Conservation (phyloP, 176 grass and related monocot genomes). For the Aegilops sharonensis region DNA sequence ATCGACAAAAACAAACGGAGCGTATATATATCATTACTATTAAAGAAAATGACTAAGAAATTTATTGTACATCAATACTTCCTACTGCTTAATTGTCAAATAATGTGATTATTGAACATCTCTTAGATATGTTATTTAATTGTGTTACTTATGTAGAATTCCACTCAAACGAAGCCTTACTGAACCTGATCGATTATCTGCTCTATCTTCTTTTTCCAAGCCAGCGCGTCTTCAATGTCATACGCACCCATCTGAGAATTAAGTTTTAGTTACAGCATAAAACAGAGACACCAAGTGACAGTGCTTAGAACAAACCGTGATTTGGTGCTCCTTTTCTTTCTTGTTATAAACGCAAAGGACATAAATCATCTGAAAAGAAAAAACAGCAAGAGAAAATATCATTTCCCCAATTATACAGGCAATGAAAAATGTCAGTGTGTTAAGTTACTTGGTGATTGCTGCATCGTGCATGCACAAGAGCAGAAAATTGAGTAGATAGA, state of each 20-base stretch:
- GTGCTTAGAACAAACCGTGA: slow-evolving; percentile 58
- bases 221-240: slow-evolving; percentile 80
- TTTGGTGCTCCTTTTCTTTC: slow-evolving; percentile 85
- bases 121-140: neutral
- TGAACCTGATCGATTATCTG: slow-evolving; percentile 91
- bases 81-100: neutral
- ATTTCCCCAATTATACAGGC: neutral
- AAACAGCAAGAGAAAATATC: neutral
- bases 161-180: neutral
- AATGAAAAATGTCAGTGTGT: neutral
- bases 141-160: neutral
- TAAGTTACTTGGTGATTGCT: no score
- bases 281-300: neutral
- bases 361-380: slow-evolving; percentile 77
- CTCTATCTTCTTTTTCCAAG: slow-evolving; percentile 92
- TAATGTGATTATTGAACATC: neutral
- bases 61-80: neutral
- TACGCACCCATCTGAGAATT: slow-evolving; percentile 75
- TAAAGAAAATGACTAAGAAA: neutral
- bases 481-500: no score
- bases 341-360: slow-evolving; percentile 89
- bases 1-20: neutral
- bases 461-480: no score
- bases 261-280: neutral
- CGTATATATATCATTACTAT: neutral